phyloP scores from a whole-genome alignment of 768 basidiomycete genomes.

The Auriscalpium orientale region DNA sequence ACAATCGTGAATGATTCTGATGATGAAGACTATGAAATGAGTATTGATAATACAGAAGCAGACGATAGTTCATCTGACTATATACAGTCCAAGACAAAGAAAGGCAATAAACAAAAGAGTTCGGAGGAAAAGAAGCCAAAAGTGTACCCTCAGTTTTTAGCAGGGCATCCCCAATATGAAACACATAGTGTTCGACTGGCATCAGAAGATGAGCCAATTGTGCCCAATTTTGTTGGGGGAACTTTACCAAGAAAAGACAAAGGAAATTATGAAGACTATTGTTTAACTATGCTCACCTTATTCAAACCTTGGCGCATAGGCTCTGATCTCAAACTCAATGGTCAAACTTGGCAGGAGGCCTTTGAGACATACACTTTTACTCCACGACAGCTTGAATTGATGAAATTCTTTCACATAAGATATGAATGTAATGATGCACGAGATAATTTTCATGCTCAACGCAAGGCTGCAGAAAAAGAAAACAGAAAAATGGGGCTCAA shows the following conservation, averaged over 20 bases:
- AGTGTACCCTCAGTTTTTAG: constrained; percentile 1
- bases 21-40: background rate
- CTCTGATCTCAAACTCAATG: background rate
- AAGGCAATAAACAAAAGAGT: too few relatives aligned
- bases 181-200: constrained; percentile 17
- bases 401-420: constrained; percentile 25
- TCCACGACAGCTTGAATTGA: constrained; percentile 9
- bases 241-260: constrained; percentile 22
- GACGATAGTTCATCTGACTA: background rate
- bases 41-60: background rate
- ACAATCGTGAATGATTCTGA: background rate
- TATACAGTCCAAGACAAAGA: background rate
- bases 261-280: constrained; percentile 14
- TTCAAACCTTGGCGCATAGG: constrained; percentile 9
- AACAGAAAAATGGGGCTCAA: too few relatives aligned
- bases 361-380: constrained; percentile 17
- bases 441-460: constrained; percentile 23
- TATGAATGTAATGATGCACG: constrained; percentile 31
- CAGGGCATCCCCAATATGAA: constrained; percentile 17
- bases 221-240: constrained; percentile 26
- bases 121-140: background rate
- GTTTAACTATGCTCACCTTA: constrained; percentile 10
- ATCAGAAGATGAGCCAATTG: background rate
- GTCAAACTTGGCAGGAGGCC: constrained; percentile 18
- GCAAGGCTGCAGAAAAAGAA: constrained; percentile 4